Base-by-base conservation (phyloP, 495 filamentous ascomycete genomes). In the Bathelium albidoporum region DNA sequence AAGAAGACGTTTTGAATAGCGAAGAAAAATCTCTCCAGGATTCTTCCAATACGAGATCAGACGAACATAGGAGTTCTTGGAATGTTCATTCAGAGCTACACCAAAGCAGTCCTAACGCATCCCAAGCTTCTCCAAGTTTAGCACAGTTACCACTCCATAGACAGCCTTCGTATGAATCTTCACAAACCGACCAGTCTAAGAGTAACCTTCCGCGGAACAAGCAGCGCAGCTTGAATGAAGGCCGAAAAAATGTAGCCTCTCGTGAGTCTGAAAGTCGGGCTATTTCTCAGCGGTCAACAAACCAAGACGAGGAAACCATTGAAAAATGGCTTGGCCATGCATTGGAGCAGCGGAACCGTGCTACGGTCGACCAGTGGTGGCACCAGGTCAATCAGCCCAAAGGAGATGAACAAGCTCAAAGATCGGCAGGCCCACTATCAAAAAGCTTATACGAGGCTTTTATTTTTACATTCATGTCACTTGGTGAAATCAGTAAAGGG, bases 401-500 rank as follows among this genome's bases (percentile, higher is more conserved):
- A 49, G 32, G 28, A 34, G 52, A 12, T 26, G 18, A 7, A 55
- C 10, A 60, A 60, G 22, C 31, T 24, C 14, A 12, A 14, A 16
- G 52, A 36, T 28, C 52, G 22, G 28, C 31, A 32, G 31, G 36
- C 16, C 59, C 61, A 16, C 58, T 58, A 39, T 12, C 62, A 14
- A 53, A 28, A 3, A 26, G 58, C 7, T 7, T 77, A 2, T 85
- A 84, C 62, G 76, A 83, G 58, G 72, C 73, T n/a, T 84, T 88
- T 59, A 73, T 89, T 32, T 62, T 73, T 22, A 69, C 70, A 2
- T 85, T 77, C 64, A 81, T 83, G 73, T 65, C 72, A 1, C 63
- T 87, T 22, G 68, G 76, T 29, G 74, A 74, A 63, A 73, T 77
- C 0, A 69, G 80, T n/a, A 66, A 72, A 2, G 79, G 84, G 12